Evolutionary conservation across 352 stramenopile species (phyloP), one percentile per base, ranked within the genome.

Genomic region (Elongisporangium undulatum): DNA sequence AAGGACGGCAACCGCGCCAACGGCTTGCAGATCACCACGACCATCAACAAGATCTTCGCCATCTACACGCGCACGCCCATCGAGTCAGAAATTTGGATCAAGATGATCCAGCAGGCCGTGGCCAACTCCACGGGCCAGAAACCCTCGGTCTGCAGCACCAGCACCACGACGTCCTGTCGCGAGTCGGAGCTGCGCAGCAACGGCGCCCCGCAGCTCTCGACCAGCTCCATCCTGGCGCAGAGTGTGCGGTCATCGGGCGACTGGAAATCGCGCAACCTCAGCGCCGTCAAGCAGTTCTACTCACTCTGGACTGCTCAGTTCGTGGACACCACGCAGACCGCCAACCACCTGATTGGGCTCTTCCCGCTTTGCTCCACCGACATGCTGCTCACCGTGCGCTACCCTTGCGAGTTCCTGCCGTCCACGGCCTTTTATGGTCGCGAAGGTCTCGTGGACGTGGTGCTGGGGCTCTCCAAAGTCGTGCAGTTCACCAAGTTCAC

Each of bases 231-330:
- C 51, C 54, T 87, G 51, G 67, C 75, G 39, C 83, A 91, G 63
- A 88, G 74, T 8, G 83, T 93, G 24, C 83, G 85, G 2, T 93
- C 83, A 13, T 92, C 83, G 0, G 64, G 74, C 22, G 85, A 95
- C 67, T 92, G 83, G 85, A 95, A 93, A 58, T 86, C 74, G 4
- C 80, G 85, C 56, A 95, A 95, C 61, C 61, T 93, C 62, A 81
- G 68, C 17, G 91, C 82, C 3, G 71, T 90, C 53, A 91, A 91
- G 65, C 83, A 95, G 61, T 95, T 93, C 56, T 95, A 95, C 63
- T 66, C 74, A 23, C 73, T 92, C 59, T 95, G 83, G 83, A 84
- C 78, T 39, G 76, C 79, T 7, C 80, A 90, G 62, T 88, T 92
- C 52, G 50, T 89, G 4, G 79, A 90, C 39, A 75, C 86, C 38